These are phyloP conservation scores for Dactylonectria macrodidyma DNA, from an alignment of 2,329 filamentous ascomycete species.

Conservation along the genomic window DNA sequence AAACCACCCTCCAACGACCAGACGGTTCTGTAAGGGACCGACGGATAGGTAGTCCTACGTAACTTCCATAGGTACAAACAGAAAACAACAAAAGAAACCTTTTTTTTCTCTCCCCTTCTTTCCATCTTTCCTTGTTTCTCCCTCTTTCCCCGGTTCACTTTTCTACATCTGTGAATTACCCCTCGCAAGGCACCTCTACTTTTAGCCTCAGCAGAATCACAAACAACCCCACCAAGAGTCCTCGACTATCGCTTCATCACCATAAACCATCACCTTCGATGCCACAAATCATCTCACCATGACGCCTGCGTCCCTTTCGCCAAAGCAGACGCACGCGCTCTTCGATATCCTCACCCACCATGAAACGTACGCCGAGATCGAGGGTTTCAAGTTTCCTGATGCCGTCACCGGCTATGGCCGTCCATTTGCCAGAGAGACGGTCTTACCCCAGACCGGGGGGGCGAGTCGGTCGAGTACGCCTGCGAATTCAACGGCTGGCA, in stretches of 20 bases:
- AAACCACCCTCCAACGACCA: background rate
- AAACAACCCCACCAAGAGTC: slow-evolving; percentile 1
- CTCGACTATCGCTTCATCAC: background rate
- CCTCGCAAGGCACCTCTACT: background rate
- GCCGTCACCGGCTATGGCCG: slow-evolving; percentile 78
- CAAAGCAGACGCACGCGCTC: slow-evolving; percentile 65
- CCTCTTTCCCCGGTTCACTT: background rate
- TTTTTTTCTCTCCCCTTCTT: background rate
- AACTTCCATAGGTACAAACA: background rate
- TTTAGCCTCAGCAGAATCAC: slow-evolving; percentile 2
- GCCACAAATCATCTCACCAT: slow-evolving; percentile 37
- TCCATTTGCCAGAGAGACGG: slow-evolving; percentile 67
- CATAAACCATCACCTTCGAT: slow-evolving; percentile 19
- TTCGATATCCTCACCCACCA: slow-evolving; percentile 73
- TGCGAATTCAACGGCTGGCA: slow-evolving; percentile 42
- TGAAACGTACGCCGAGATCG: slow-evolving; percentile 77
- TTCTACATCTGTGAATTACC: background rate
- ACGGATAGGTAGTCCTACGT: background rate
- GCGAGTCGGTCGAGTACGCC: slow-evolving; percentile 45
- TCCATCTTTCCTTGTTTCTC: background rate
- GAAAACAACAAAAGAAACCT: background rate
- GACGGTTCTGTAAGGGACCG: background rate
- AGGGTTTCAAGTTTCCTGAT: slow-evolving; percentile 76
- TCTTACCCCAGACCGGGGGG: slow-evolving; percentile 34
- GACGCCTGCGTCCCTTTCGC: slow-evolving; percentile 47